phyloP scores from a whole-genome alignment of 805 yeast species.

The Torulaspora franciscae region DNA sequence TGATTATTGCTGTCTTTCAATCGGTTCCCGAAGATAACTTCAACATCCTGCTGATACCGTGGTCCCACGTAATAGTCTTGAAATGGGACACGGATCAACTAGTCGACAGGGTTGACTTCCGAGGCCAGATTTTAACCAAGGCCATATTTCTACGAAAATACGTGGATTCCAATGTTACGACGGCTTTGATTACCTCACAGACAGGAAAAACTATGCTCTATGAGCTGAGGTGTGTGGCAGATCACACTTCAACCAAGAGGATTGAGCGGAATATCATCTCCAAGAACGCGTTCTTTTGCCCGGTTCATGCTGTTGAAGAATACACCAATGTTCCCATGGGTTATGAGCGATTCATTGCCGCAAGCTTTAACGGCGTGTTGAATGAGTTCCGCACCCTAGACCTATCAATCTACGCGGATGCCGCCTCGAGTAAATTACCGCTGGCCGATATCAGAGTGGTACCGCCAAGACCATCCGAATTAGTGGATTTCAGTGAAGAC shows the following conservation, averaged over 20 bases:
- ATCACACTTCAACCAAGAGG: neutral
- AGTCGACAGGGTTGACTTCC: constrained; percentile 22
- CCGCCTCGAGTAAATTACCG: constrained; percentile 6
- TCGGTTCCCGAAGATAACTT: constrained; percentile 6
- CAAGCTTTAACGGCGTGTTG: constrained; percentile 21
- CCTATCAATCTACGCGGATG: constrained; percentile 16
- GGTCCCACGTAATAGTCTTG: constrained; percentile 14
- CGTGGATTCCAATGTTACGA: constrained; percentile 10
- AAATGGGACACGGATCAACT: constrained; percentile 16
- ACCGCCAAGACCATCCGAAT: constrained; percentile 18
- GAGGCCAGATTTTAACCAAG: constrained; percentile 20
- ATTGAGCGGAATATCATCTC: constrained; percentile 22
- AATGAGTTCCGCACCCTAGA: constrained; percentile 22
- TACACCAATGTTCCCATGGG: constrained; percentile 7
- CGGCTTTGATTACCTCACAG: constrained; percentile 20
- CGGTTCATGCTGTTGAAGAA: constrained; percentile 18
- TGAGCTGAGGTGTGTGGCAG: constrained; percentile 18
- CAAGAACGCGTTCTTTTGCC: constrained; percentile 20
- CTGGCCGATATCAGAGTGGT: constrained; percentile 10
- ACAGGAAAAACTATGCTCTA: constrained; percentile 26
- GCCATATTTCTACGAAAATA: constrained; percentile 19
- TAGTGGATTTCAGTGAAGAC: constrained; percentile 5
- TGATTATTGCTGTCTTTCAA: constrained; percentile 12
- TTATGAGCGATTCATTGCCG: constrained; percentile 18
- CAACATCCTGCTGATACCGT: constrained; percentile 2